These are phyloP conservation scores for Suillus hirtellus DNA, from an alignment of 768 basidiomycete species.

Conservation along the genomic window DNA sequence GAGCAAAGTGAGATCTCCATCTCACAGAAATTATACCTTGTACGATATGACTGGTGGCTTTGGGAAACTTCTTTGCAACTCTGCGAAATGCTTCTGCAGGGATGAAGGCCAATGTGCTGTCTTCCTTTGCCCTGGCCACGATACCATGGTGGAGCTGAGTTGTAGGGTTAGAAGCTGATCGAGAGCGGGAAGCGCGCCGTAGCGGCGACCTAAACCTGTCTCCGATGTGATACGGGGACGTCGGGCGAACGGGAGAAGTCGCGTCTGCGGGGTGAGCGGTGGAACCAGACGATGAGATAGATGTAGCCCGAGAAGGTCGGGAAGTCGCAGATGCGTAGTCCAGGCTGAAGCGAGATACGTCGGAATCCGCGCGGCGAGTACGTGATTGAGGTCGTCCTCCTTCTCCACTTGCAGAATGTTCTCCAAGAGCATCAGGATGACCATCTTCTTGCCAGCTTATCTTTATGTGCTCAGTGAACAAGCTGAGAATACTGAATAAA, in stretches of 20 bases:
- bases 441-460: constrained; percentile 86
- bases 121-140: constrained; percentile 90
- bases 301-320: constrained; percentile 45
- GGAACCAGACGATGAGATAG: constrained; percentile 67
- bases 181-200: constrained; percentile 23
- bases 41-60: constrained; percentile 94
- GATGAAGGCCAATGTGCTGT: constrained; percentile 97
- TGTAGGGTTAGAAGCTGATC: constrained; percentile 25
- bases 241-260: constrained; percentile 16
- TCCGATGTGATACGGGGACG: constrained; percentile 15
- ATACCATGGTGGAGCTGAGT: constrained; percentile 61
- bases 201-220: constrained; percentile 17
- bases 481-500: constrained; percentile 92
- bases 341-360: constrained; percentile 63
- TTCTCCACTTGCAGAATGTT: constrained; percentile 18
- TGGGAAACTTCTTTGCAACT: constrained; percentile 94
- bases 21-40: constrained; percentile 56
- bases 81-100: constrained; percentile 96
- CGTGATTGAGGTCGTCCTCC: constrained; percentile 28
- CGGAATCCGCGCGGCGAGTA: constrained; percentile 53
- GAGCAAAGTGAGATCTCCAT: constrained; percentile 14
- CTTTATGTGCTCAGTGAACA: constrained; percentile 94
- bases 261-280: constrained; percentile 56
- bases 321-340: constrained; percentile 20
- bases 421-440: constrained; percentile 24